These are phyloP conservation scores for Blastobotrys ciferrii DNA, from an alignment of 1,139 yeast species.

Conservation along the genomic window DNA sequence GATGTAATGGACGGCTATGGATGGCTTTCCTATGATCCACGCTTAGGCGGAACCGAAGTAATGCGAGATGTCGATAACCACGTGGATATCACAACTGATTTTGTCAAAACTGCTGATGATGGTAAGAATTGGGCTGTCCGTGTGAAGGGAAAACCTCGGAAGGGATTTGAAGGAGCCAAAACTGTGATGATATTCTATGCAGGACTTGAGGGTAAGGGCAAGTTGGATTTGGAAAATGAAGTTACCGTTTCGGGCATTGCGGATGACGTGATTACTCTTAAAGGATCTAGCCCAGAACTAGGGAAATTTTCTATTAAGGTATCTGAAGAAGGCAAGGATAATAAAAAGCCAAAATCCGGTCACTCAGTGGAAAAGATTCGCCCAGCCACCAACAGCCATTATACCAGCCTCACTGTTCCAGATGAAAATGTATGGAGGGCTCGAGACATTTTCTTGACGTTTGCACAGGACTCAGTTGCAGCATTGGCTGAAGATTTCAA, in stretches of 20 bases:
- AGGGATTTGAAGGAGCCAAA: conserved; percentile 44
- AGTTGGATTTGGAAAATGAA: conserved; percentile 30
- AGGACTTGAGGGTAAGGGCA: conserved; percentile 61
- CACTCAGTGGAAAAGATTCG: conserved; percentile 32
- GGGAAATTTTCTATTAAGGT: conserved; percentile 36
- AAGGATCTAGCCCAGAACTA: conserved; percentile 37
- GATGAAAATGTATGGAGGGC: conserved; percentile 77
- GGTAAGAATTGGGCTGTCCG: conserved; percentile 71
- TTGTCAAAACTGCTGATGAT: conserved; percentile 71
- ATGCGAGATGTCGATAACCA: conserved; percentile 67
- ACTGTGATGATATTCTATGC: conserved; percentile 76
- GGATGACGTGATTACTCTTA: conserved; percentile 31
- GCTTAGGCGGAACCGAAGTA: conserved; percentile 79
- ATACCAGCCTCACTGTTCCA: conserved; percentile 71
- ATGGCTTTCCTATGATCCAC: conserved; percentile 84
- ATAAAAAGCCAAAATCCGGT: conserved; percentile 30
- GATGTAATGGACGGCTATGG: conserved; percentile 76
- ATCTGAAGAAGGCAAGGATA: conserved; percentile 31
- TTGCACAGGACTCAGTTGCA: conserved; percentile 66
- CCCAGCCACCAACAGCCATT: conserved; percentile 50
- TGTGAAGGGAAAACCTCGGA: conserved; percentile 61
- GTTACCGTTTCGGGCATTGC: conserved; percentile 31
- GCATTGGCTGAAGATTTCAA: conserved; percentile 42
- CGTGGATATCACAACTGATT: conserved; percentile 63
- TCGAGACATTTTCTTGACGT: conserved; percentile 65